Evolutionary conservation across 768 basidiomycete species (phyloP).

Genomic region (Fibroporia radiculosa): DNA sequence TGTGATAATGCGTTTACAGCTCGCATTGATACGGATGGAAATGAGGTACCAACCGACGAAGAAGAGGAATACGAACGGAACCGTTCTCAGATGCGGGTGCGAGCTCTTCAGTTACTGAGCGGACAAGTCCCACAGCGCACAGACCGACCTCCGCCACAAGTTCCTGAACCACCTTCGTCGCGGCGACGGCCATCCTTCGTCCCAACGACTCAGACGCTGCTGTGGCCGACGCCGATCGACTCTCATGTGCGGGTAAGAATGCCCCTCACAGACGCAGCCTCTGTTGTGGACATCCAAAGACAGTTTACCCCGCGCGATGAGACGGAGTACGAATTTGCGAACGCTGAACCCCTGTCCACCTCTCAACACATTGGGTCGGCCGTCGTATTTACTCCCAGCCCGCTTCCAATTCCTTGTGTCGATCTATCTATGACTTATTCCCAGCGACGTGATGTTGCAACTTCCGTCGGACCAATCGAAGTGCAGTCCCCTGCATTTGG

Average conservation of each 20-base stretch:
- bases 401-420: conserved; percentile 13
- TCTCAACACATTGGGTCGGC: conserved; percentile 14
- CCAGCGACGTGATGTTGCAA: neutral
- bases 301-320: neutral
- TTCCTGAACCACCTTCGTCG: conserved; percentile 4
- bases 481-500: too few species aligned
- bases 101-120: conserved; percentile 12
- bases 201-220: conserved; percentile 13
- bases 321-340: neutral
- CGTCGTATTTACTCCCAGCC: conserved; percentile 14
- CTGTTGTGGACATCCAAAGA: neutral
- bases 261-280: neutral
- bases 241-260: conserved; percentile 9
- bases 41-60: conserved; percentile 55
- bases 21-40: conserved; percentile 43
- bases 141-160: neutral
- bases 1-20: conserved; percentile 17
- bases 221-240: conserved; percentile 9
- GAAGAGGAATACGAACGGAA: conserved; percentile 53
- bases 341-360: neutral
- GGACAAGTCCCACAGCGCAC: conserved; percentile 1
- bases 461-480: too few species aligned
- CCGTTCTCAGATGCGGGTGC: conserved; percentile 30
- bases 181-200: conserved; percentile 7
- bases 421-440: neutral